Evolutionary conservation across 495 filamentous ascomycete species (phyloP).

Genomic region (Neurospora sp.): DNA sequence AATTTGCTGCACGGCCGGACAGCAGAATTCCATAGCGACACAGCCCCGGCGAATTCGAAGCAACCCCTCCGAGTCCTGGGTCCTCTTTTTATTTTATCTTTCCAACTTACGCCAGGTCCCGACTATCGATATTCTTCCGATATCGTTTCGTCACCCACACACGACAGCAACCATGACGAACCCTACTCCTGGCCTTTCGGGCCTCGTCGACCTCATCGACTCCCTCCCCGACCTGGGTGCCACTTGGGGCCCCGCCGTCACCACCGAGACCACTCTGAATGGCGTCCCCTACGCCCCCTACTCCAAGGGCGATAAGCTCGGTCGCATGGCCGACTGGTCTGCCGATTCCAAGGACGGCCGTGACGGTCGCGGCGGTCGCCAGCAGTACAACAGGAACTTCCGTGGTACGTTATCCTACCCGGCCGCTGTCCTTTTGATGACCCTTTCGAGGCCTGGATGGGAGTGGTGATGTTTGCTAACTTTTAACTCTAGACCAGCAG

Average conservation of each 20-base stretch:
- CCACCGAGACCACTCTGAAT: constrained; percentile 74
- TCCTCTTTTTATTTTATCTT: not conserved
- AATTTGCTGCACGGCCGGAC: not conserved
- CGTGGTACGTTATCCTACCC: constrained; percentile 52
- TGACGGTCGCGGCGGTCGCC: constrained; percentile 65
- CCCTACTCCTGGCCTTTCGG: constrained; percentile 16
- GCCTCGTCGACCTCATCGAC: constrained; percentile 46
- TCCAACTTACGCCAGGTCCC: not conserved
- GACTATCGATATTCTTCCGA: constrained; percentile 1
- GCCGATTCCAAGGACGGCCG: constrained; percentile 78
- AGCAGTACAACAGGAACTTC: constrained; percentile 84
- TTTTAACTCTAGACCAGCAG: constrained; percentile 63
- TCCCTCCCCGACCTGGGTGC: constrained; percentile 46
- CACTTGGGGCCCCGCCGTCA: constrained; percentile 80
- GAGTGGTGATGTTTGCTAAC: not conserved
- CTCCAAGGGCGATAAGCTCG: constrained; percentile 96
- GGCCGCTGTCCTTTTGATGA: not conserved
- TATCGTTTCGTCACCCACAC: not conserved
- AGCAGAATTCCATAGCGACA: not conserved
- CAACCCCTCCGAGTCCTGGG: not conserved
- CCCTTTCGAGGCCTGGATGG: not conserved
- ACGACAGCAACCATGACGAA: constrained; percentile 17
- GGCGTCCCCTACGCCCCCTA: constrained; percentile 96
- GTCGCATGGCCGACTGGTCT: constrained; percentile 99
- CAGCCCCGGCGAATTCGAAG: not conserved